Base-by-base conservation (phyloP, 352 stramenopile species). In the Phytophthora litchii region DNA sequence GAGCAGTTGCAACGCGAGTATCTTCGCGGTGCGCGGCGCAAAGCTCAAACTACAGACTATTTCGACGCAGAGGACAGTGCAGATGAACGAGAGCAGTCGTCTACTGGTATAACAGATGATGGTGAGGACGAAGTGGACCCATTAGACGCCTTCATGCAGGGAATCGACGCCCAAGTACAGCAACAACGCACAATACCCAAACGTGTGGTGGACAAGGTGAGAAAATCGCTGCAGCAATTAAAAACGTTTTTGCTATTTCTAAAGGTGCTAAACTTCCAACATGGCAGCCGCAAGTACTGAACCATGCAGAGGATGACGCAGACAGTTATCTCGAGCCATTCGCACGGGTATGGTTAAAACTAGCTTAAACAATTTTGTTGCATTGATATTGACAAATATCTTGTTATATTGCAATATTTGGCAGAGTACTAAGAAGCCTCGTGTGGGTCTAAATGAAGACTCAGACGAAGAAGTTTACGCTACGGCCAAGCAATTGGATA, bases 81-180 rank as follows among this genome's bases (percentile, higher is more conserved):
- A 25, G 73, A 80, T 6, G 43, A 55, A 13, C 23, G 32, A 35
- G 21, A 32, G 12, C 21, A 14, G 25, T 7, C 29, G 29, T 35
- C 38, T 5, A 8, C 25, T 55, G n/a, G 42, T 13, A 12, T 27
- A 34, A 29, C 1, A 14, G 34, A 44, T 4, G 42, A 9, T 5
- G 45, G 53, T 10, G 76, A 74, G 8, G 73, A 83, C 14, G 84
- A 95, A 32, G 78, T 94, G 49, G 86, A 95, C 58, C 86, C 86
- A 21, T 63, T 95, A 34, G 86, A 95, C 50, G 86, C 86, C 3
- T 95, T 94, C 52, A 95, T 95, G 86, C 60, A 74, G 9, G 84
- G 74, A n/a, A 94, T 95, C 27, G 77, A 87, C 36, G 75, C 66
- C 35, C 82, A 95, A 64, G 86, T 94, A n/a, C 68, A 57, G 16